phyloP scores from a whole-genome alignment of 2,329 filamentous ascomycete genomes.

The Exutisphaerella laricina region DNA sequence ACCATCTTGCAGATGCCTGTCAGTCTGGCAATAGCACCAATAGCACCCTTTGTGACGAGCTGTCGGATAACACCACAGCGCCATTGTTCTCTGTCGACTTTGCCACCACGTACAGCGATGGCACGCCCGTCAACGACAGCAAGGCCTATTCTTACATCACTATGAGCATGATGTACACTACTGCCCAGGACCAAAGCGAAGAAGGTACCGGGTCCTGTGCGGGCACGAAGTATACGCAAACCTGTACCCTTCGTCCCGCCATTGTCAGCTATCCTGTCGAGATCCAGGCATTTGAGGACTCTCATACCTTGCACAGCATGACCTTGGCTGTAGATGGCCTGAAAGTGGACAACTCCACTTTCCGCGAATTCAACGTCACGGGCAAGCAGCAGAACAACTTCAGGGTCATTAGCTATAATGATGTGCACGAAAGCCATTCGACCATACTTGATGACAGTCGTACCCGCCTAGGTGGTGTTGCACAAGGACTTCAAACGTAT shows the following conservation, averaged over 20 bases:
- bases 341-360: conserved; percentile 10
- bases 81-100: conserved; percentile 15
- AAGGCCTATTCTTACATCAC: conserved; percentile 11
- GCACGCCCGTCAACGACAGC: background rate
- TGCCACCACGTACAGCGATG: conserved; percentile 4
- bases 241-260: conserved; percentile 20
- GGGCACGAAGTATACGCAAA: conserved; percentile 14
- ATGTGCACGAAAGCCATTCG: conserved; percentile 10
- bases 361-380: conserved; percentile 9
- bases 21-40: background rate
- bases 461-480: conserved; percentile 14
- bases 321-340: conserved; percentile 8
- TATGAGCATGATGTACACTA: conserved; percentile 15
- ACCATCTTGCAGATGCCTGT: background rate
- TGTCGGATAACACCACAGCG: conserved; percentile 2
- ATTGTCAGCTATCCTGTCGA: conserved; percentile 21
- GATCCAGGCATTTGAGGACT: conserved; percentile 13
- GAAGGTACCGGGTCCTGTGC: conserved; percentile 5
- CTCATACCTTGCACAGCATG: conserved; percentile 11
- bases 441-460: conserved; percentile 5
- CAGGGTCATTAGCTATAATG: conserved; percentile 11
- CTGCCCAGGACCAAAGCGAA: background rate
- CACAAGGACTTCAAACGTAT: conserved; percentile 14
- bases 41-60: conserved; percentile 4
- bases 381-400: conserved; percentile 15